These are phyloP conservation scores for Candida peoriensis DNA, from an alignment of 805 yeast genomes.

Conservation along the genomic window DNA sequence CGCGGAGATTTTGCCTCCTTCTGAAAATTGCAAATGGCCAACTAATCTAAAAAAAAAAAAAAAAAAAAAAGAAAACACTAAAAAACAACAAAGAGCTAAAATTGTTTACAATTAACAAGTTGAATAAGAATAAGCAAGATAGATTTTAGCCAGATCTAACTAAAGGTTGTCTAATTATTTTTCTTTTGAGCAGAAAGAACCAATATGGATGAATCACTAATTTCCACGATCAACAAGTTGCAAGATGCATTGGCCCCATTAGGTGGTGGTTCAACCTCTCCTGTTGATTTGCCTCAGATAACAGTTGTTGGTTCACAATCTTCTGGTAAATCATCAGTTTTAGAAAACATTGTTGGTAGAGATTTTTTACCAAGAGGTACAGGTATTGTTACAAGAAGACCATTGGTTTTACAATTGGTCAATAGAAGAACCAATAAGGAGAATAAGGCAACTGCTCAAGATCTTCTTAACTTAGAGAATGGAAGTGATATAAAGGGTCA, in stretches of 20 bases:
- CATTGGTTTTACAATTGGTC: slow-evolving; percentile 75
- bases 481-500: slow-evolving; percentile 40
- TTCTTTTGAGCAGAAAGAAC: not conserved
- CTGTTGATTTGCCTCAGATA: slow-evolving; percentile 88
- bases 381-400: slow-evolving; percentile 89
- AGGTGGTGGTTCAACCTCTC: slow-evolving; percentile 74
- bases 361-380: slow-evolving; percentile 91
- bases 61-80: not conserved
- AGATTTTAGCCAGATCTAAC: too few species aligned
- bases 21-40: slow-evolving; percentile 1
- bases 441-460: slow-evolving; percentile 20
- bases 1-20: slow-evolving; percentile 6
- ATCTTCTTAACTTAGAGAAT: slow-evolving; percentile 30
- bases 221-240: slow-evolving; percentile 70
- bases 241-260: slow-evolving; percentile 87
- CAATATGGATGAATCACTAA: slow-evolving; percentile 68
- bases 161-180: not conserved
- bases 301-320: slow-evolving; percentile 96
- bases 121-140: too few species aligned
- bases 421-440: slow-evolving; percentile 49
- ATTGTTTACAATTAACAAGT: too few species aligned
- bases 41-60: slow-evolving; percentile 2
- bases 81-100: too few species aligned
- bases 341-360: slow-evolving; percentile 87
- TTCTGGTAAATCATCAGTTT: slow-evolving; percentile 82